Percentiles rank a stretch among this genome's conserved stretches.
Conservation (phyloP, 768 basidiomycete genomes). For the Lactarius akahatsu region DNA sequence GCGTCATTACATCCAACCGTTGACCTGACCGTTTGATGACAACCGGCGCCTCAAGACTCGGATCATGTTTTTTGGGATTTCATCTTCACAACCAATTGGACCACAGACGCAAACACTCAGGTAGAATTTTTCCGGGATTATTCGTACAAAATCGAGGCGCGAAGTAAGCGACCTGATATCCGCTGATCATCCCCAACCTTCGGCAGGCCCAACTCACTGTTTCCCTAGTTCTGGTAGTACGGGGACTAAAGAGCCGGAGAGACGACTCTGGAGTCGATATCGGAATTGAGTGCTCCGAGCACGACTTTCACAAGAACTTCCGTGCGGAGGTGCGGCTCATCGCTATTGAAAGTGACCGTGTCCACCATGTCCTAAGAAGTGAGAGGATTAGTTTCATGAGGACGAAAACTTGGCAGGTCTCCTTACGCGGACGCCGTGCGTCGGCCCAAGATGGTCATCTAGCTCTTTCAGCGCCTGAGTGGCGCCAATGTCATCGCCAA, state of each 20-base stretch:
- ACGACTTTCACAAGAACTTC: conserved; percentile 24
- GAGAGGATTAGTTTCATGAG: background rate
- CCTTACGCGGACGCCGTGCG: conserved; percentile 25
- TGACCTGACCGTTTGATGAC: too few species aligned
- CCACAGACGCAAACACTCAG: background rate
- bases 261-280: background rate
- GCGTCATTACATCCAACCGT: background rate
- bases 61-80: background rate
- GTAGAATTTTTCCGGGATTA: background rate
- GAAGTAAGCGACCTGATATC: background rate
- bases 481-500: conserved; percentile 37
- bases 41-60: background rate
- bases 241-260: background rate
- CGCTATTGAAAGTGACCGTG: conserved; percentile 14
- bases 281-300: conserved; percentile 18
- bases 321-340: conserved; percentile 23
- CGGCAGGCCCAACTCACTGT: background rate
- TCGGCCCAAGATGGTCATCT: conserved; percentile 23
- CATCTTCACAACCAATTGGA: background rate
- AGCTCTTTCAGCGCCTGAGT: conserved; percentile 35
- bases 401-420: background rate
- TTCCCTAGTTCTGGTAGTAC: background rate
- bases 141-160: background rate
- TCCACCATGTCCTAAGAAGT: conserved; percentile 27
- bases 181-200: background rate